Conservation (phyloP, 2,329 filamentous ascomycete genomes). For the Fusarium sacchari region DNA sequence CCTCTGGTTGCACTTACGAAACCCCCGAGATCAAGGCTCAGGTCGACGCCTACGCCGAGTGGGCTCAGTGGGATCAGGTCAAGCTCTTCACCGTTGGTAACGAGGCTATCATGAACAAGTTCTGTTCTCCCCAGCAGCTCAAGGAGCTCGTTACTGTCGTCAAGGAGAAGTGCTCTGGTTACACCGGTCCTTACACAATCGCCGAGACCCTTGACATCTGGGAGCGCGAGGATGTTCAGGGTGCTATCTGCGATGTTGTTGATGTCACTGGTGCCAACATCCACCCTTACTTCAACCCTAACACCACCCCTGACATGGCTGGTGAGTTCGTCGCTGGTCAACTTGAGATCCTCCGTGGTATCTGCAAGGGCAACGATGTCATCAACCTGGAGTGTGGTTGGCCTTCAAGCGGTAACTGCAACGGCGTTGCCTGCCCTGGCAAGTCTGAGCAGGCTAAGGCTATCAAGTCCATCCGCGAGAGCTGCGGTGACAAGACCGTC, state of each 20-base stretch:
- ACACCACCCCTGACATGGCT: constrained; percentile 69
- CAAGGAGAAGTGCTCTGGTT: constrained; percentile 76
- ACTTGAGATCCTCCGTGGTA: constrained; percentile 73
- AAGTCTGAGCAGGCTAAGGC: constrained; percentile 73
- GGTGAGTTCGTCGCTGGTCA: constrained; percentile 81
- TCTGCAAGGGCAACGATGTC: constrained; percentile 78
- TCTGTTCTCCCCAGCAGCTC: constrained; percentile 72
- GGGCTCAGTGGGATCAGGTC: constrained; percentile 79
- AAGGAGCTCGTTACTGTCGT: constrained; percentile 74
- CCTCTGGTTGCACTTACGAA: constrained; percentile 66
- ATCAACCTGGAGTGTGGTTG: constrained; percentile 93
- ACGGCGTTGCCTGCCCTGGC: constrained; percentile 78
- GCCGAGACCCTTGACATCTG: constrained; percentile 86
- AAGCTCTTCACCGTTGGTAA: constrained; percentile 89
- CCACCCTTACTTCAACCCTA: constrained; percentile 92
- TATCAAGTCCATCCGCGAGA: constrained; percentile 74
- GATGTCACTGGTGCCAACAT: constrained; percentile 88
- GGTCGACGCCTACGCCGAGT: constrained; percentile 76
- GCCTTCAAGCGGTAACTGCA: constrained; percentile 76
- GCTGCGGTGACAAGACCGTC: constrained; percentile 74
- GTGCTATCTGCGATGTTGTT: constrained; percentile 74
- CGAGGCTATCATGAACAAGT: constrained; percentile 84
- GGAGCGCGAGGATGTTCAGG: constrained; percentile 68
- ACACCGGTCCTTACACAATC: constrained; percentile 81
- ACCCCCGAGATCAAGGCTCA: constrained; percentile 74